These are phyloP conservation scores for Russula abietina DNA, from an alignment of 768 basidiomycete species.

Conservation along the genomic window DNA sequence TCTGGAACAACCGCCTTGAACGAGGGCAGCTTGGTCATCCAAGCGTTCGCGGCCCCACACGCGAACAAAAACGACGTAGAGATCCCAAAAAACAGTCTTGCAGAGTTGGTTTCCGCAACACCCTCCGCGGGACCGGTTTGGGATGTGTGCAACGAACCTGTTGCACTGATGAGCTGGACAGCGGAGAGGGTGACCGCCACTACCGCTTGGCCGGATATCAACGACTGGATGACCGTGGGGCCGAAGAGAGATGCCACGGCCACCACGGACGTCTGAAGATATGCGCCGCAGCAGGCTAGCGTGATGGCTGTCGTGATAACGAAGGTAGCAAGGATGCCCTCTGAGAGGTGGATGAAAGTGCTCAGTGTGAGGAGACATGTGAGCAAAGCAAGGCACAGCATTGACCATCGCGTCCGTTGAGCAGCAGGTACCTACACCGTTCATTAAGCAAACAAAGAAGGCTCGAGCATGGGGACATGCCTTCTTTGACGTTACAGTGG, in stretches of 20 bases:
- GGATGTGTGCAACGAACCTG: slow-evolving; percentile 43
- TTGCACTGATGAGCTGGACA: slow-evolving; percentile 65
- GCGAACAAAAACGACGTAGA: slow-evolving; percentile 59
- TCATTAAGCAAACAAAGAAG: not conserved
- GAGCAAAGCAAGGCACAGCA: slow-evolving; percentile 47
- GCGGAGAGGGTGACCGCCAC: slow-evolving; percentile 76
- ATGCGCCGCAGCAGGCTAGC: slow-evolving; percentile 61
- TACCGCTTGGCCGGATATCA: slow-evolving; percentile 82
- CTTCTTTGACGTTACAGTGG: slow-evolving; percentile 61
- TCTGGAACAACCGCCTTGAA: slow-evolving; percentile 51
- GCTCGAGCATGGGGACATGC: slow-evolving; percentile 36
- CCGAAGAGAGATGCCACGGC: slow-evolving; percentile 83
- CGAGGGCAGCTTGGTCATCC: slow-evolving; percentile 51
- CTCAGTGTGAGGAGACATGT: slow-evolving; percentile 58
- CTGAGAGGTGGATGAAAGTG: slow-evolving; percentile 50
- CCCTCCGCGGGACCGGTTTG: slow-evolving; percentile 30
- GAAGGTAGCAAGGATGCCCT: slow-evolving; percentile 58
- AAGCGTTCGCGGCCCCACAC: slow-evolving; percentile 48
- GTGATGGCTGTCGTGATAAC: slow-evolving; percentile 53
- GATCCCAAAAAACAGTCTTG: slow-evolving; percentile 66
- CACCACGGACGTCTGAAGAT: slow-evolving; percentile 70
- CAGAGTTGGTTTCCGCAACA: slow-evolving; percentile 59
- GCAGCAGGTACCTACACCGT: slow-evolving; percentile 51
- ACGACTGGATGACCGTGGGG: slow-evolving; percentile 58
- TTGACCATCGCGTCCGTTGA: slow-evolving; percentile 46